Base-by-base conservation (phyloP, 768 basidiomycete genomes). In the Fomitopsis pulvina region DNA sequence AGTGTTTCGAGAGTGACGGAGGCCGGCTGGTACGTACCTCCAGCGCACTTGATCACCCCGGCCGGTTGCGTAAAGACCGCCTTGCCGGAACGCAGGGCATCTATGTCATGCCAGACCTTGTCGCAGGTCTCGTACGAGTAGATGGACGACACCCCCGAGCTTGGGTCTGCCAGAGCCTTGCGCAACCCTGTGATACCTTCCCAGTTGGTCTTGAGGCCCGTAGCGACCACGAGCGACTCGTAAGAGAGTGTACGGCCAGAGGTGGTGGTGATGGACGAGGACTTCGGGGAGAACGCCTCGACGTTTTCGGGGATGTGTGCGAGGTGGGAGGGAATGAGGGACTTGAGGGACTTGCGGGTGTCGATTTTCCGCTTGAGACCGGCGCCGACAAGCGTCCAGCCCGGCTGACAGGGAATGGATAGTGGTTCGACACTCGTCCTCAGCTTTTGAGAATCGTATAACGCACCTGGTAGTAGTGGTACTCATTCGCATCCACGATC, bases 11-110 rank as follows among this genome's bases (percentile, higher is more conserved):
- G n/a, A 18, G 27, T 27, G n/a, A 50, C n/a, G n/a, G n/a, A 25
- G 4, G 27, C 41, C 32, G 24, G 24, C n/a, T 12, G 47, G 47
- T 21, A 50, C 64, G 56, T 59, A 87, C 89, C 88, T 71, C 91
- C 86, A 58, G 93, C 87, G 64, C 94, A 98, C 67, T 99, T 99
- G 63, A 99, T 79, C 22, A 91, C 70, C 14, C 94, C 92, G 12
- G 86, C 80, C 29, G 94, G 95, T 60, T 98, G 95, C 0, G 94
- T 97, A 71, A 98, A 99, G 57, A 98, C 77, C 3, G 93, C 93
- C 47, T 83, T 80, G 11, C 94, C 93, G 2, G 74, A 69, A 29
- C 85, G 78, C 50, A 92, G 75, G 11, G 74, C 74, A 51, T 91
- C 80, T 40, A 97, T 83, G 58, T 92, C 83, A 37, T 73, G 67